Evolutionary conservation across 768 basidiomycete species (phyloP), one percentile per base, ranked within the genome.

Genomic region (Auricularia cornea): DNA sequence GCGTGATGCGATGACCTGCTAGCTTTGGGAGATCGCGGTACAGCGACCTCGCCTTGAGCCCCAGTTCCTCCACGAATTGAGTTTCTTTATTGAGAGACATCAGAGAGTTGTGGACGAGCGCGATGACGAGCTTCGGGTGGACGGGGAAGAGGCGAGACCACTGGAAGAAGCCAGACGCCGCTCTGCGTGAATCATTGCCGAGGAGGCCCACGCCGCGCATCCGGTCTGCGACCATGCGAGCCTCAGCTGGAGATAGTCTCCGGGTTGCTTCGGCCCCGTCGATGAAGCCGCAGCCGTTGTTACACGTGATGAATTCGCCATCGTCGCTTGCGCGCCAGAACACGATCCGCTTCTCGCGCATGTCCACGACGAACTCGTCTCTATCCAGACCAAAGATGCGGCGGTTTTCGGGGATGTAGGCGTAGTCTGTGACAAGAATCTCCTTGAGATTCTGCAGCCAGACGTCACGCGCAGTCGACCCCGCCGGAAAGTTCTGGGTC

Each of bases 371-470:
- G 60, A 44, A 64, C 18, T 60, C 63, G 11, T 16, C 33, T 14
- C 63, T 60, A 11, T 60, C 60, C 10, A 10, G 35, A 14, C 8
- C 35, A 61, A 38, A 38, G 31, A 64, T 48, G 26, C 59, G 41
- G 18, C 40, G 35, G 44, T 64, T 56, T 3, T 41, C 52, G 11
- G 63, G n/a, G n/a, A 64, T 56, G 20, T 51, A 44, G 60, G 60
- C 61, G 51, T 64, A 59, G 40, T 60, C 60, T n/a, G 59, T 51
- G 31, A 52, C 44, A 16, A 64, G 59, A 20, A 64, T 31, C 29
- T 60, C 26, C 33, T 33, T 23, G 48, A 64, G 23, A 35, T 64
- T 64, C 28, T 30, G 35, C 35, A 64, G 63, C 59, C 59, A 64
- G 28, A 64, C 63, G 26, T 59, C 63, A 3, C 59, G 48, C 20